Evolutionary conservation across 352 stramenopile genomes (phyloP).

Genomic region (Pythium scleroteichum): DNA sequence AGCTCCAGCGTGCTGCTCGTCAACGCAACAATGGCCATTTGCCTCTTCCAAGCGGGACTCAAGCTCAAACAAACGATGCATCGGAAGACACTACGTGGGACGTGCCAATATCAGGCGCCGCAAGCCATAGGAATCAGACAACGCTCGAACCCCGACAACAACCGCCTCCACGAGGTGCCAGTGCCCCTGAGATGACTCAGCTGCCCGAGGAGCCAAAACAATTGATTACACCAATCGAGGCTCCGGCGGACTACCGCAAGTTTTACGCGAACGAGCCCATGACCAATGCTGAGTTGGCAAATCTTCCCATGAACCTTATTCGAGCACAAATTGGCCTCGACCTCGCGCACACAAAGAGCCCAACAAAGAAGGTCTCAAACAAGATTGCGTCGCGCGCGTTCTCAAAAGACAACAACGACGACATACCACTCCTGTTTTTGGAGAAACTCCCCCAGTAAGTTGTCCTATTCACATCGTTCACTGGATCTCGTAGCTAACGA

Average conservation of each 20-base stretch:
- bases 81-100: slow-evolving; percentile 4
- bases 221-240: not conserved
- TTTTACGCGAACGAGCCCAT: slow-evolving; percentile 73
- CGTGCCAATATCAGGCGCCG: not conserved
- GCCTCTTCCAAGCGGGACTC: not conserved
- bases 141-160: slow-evolving; percentile 5
- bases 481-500: not conserved
- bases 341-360: slow-evolving; percentile 28
- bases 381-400: slow-evolving; percentile 27
- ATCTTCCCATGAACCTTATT: slow-evolving; percentile 67
- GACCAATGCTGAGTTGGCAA: slow-evolving; percentile 64
- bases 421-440: slow-evolving; percentile 52
- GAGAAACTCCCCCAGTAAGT: slow-evolving; percentile 55
- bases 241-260: slow-evolving; percentile 42
- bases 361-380: slow-evolving; percentile 5
- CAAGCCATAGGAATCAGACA: slow-evolving; percentile 4
- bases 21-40: slow-evolving; percentile 29
- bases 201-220: not conserved
- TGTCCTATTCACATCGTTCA: not conserved
- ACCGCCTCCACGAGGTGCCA: not conserved
- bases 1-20: slow-evolving; percentile 48
- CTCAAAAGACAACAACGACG: slow-evolving; percentile 45
- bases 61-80: not conserved
- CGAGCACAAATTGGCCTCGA: slow-evolving; percentile 75
- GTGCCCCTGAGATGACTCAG: slow-evolving; percentile 1